A percentile compares a stretch with the other conserved stretches of the same genome.
Conservation (phyloP, 306 rosid genomes). For the Macrotyloma uniflorum region DNA sequence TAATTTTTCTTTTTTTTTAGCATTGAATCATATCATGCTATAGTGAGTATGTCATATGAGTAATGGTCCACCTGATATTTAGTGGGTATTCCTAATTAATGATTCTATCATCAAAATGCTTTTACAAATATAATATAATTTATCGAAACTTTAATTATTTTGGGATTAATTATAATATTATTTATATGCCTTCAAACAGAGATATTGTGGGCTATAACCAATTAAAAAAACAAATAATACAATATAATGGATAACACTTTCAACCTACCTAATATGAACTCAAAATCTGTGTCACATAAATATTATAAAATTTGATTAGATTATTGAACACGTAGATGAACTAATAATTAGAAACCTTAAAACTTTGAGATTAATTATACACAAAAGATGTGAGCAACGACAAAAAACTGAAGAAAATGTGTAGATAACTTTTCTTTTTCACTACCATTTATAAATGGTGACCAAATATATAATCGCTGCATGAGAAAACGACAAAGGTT, state of each 20-base stretch:
- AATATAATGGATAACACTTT: slow-evolving; percentile 7
- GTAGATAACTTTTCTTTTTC: slow-evolving; percentile 1
- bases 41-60: neutral
- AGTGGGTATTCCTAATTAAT: slow-evolving; percentile 14
- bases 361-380: neutral
- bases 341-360: neutral
- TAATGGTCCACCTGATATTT: neutral
- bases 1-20: no score
- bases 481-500: slow-evolving; percentile 35
- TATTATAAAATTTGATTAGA: neutral
- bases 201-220: slow-evolving; percentile 25
- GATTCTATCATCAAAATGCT: neutral
- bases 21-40: no score
- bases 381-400: neutral
- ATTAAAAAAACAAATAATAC: neutral
- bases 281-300: neutral
- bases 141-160: neutral
- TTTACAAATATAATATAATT: neutral
- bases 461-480: slow-evolving; percentile 25
- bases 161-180: neutral
- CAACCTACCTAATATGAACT: neutral
- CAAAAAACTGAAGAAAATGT: neutral
- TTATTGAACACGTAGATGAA: neutral
- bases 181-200: slow-evolving; percentile 7
- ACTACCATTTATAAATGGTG: neutral